Evolutionary conservation across 2,329 filamentous ascomycete genomes (phyloP).

Genomic region (Westerdykella ornata): DNA sequence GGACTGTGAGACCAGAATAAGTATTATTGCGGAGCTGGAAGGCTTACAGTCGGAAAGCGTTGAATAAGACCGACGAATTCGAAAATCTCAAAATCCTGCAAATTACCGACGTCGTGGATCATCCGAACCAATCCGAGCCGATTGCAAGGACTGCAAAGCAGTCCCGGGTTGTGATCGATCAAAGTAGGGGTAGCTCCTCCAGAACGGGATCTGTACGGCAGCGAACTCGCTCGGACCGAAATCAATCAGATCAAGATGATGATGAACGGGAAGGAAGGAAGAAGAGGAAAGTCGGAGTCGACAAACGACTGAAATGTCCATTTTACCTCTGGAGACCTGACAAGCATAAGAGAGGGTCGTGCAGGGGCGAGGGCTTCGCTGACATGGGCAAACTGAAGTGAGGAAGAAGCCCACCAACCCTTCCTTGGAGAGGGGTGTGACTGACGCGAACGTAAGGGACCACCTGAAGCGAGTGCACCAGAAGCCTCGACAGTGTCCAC

Average conservation of each 20-base stretch:
- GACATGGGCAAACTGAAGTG: conserved; percentile 8
- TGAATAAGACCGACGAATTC: too few species aligned
- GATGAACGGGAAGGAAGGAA: neutral
- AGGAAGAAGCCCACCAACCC: neutral
- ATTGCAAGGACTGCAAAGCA: too few species aligned
- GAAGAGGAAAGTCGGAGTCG: neutral
- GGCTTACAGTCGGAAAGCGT: too few species aligned
- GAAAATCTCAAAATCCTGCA: too few species aligned
- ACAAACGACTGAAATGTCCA: conserved; percentile 4
- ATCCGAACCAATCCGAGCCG: too few species aligned
- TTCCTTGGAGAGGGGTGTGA: neutral
- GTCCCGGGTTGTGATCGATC: too few species aligned
- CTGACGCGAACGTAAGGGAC: neutral
- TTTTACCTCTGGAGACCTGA: conserved; percentile 2
- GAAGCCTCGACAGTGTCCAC: neutral
- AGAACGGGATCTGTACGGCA: too few species aligned
- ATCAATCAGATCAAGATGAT: neutral
- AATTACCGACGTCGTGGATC: too few species aligned
- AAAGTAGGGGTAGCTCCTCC: too few species aligned
- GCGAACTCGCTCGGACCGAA: too few species aligned
- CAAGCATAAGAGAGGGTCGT: conserved; percentile 2
- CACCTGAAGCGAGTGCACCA: conserved; percentile 5
- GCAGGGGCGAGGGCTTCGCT: conserved; percentile 5
- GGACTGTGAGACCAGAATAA: too few species aligned
- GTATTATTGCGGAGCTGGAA: too few species aligned